These are phyloP conservation scores for Hypoxylon sp. DNA, from an alignment of 2,329 filamentous ascomycete species.

Conservation along the genomic window DNA sequence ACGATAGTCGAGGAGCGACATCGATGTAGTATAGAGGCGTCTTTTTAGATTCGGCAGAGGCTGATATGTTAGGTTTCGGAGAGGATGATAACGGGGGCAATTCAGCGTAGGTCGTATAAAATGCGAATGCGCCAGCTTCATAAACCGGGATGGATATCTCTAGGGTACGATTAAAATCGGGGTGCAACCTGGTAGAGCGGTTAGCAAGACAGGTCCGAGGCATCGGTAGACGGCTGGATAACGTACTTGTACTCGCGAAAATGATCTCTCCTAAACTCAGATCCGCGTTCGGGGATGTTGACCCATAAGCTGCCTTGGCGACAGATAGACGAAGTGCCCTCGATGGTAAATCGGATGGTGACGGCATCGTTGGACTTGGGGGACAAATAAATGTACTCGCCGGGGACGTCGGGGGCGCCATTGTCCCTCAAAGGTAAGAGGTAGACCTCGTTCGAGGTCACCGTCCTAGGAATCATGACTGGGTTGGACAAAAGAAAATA, in stretches of 20 bases:
- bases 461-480: constrained; percentile 71
- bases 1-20: constrained; percentile 83
- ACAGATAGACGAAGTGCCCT: constrained; percentile 96
- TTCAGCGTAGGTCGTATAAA: constrained; percentile 92
- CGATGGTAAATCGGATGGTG: constrained; percentile 87
- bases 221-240: constrained; percentile 4
- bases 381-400: constrained; percentile 92
- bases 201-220: constrained; percentile 24
- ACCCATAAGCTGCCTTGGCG: constrained; percentile 95
- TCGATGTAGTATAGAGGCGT: constrained; percentile 93
- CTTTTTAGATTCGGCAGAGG: constrained; percentile 70
- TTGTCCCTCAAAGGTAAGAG: constrained; percentile 91
- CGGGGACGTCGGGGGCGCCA: constrained; percentile 89
- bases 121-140: constrained; percentile 89
- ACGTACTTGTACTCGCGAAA: constrained; percentile 92
- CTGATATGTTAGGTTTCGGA: constrained; percentile 61
- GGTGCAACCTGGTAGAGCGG: constrained; percentile 74
- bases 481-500: background rate
- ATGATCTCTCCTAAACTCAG: constrained; percentile 80
- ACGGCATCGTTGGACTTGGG: constrained; percentile 81
- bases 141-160: constrained; percentile 91
- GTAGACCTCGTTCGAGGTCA: constrained; percentile 82
- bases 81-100: constrained; percentile 81
- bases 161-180: constrained; percentile 93
- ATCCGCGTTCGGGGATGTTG: constrained; percentile 86